phyloP scores from a whole-genome alignment of 2,329 filamentous ascomycete genomes.

The Scytalidium sp. region DNA sequence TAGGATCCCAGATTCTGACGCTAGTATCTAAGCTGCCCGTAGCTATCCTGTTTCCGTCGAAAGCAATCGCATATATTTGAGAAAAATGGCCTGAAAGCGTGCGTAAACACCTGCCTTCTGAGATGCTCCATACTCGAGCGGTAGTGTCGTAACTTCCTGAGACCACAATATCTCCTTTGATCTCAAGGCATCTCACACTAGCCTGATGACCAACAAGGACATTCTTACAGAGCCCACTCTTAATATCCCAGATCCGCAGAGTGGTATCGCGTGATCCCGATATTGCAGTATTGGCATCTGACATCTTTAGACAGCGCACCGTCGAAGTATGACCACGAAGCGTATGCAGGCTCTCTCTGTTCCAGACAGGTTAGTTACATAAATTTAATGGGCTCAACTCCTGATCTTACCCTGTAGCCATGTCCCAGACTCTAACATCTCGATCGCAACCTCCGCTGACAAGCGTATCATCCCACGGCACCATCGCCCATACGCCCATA shows the following conservation, averaged over 20 bases:
- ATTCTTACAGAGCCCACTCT: conserved; percentile 82
- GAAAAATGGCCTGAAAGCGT: conserved; percentile 94
- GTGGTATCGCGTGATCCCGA: conserved; percentile 96
- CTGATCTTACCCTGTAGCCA: conserved; percentile 75
- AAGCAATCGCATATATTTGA: conserved; percentile 98
- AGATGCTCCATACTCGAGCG: conserved; percentile 96
- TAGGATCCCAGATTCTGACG: conserved; percentile 93
- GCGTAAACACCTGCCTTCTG: conserved; percentile 85
- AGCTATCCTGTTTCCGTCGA: conserved; percentile 89
- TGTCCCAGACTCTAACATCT: conserved; percentile 95
- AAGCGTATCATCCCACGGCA: conserved; percentile 92
- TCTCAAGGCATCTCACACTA: conserved; percentile 91
- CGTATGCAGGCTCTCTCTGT: conserved; percentile 72
- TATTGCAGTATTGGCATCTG: conserved; percentile 87
- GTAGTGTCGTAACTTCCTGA: conserved; percentile 98
- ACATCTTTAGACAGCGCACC: conserved; percentile 97
- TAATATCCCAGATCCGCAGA: conserved; percentile 90
- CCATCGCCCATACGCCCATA: conserved; percentile 99
- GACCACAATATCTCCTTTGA: conserved; percentile 95
- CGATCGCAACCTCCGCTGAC: conserved; percentile 96
- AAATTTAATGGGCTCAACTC: conserved; percentile 15
- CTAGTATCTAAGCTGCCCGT: conserved; percentile 96
- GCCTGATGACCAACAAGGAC: conserved; percentile 93
- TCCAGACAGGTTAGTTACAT: conserved; percentile 23
- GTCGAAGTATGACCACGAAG: conserved; percentile 95